Base-by-base conservation (phyloP, 2,329 filamentous ascomycete species). In the Raffaelea ambrosiae region DNA sequence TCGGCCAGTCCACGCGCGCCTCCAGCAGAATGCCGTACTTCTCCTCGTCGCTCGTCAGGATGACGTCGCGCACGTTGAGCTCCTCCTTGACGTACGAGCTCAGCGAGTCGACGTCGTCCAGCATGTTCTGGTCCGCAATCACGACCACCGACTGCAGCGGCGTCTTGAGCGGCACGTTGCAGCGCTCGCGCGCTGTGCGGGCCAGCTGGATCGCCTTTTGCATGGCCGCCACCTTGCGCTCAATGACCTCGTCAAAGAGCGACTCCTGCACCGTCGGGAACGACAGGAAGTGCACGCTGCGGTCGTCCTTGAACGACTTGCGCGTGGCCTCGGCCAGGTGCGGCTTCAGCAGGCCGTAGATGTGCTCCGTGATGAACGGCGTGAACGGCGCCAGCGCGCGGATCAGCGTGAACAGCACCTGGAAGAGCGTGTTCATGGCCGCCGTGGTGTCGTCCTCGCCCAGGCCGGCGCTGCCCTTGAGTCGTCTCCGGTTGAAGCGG, bases 1-100 rank as follows among this genome's bases (percentile, higher is more conserved):
- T 85, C 14, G 93, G 89, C 85, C 93, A 96, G 66, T 98, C 93
- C 8, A 89, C 90, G 36, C 79, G 81, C 16, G 91, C 88, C 52
- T 86, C 88, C 69, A 96, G 95, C 61, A 93, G 84, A 41, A 98
- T 89, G 47, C 89, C 87, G 70, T 96, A 96, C 63, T 85, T 87
- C 48, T 81, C 84, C 68, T 97, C 93, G 54, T 97, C 89, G 8
- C 79, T 83, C 3, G 88, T 88, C 46, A 96, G 74, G 11, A 95
- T 72, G 23, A 97, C 72, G 53, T 95, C 87, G 53, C 85, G 81
- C 43, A 98, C 77, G 61, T 97, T 98, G 44, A 97, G 74, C 68
- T 97, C 93, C 61, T 96, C 90, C 11, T 78, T 79, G 55, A 98
- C 86, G 66, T 97, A 96, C n/a, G 74, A 75, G 65, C 95, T 81